These are phyloP conservation scores for Phytopythium kandeliae DNA, from an alignment of 352 stramenopile species.

Conservation along the genomic window DNA sequence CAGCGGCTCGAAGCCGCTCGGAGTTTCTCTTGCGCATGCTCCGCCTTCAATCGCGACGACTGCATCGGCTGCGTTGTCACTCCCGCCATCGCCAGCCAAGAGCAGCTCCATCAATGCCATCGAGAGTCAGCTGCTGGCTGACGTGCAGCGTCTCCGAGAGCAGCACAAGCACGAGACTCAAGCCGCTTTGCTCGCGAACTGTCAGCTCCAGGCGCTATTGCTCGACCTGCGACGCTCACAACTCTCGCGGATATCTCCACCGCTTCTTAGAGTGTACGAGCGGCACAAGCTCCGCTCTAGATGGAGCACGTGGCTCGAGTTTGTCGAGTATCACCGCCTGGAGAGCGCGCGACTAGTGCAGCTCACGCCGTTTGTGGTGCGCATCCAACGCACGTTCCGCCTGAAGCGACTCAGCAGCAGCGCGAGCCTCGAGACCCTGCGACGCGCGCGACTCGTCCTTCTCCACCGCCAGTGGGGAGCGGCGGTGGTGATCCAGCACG, in stretches of 20 bases:
- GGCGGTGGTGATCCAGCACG: conserved; percentile 26
- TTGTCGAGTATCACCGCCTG: conserved; percentile 32
- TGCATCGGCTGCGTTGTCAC: neutral
- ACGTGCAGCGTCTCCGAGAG: conserved; percentile 14
- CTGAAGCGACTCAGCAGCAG: conserved; percentile 27
- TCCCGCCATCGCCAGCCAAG: conserved; percentile 1
- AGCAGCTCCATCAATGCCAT: conserved; percentile 7
- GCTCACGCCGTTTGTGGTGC: conserved; percentile 41
- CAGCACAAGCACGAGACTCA: conserved; percentile 22
- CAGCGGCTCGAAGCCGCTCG: too few relatives aligned
- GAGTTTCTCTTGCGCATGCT: neutral
- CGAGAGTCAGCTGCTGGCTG: conserved; percentile 11
- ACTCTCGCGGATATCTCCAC: conserved; percentile 6
- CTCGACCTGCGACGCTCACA: conserved; percentile 25
- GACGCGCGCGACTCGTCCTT: conserved; percentile 21
- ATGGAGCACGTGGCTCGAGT: conserved; percentile 35
- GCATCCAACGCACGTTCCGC: conserved; percentile 57
- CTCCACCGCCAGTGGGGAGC: conserved; percentile 34
- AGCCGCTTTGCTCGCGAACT: conserved; percentile 10
- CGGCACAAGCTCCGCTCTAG: conserved; percentile 28
- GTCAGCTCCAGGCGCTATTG: conserved; percentile 32
- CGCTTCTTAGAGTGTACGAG: conserved; percentile 50
- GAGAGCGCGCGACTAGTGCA: conserved; percentile 30
- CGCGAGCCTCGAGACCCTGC: conserved; percentile 7
- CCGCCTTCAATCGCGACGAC: neutral